Conservation (phyloP, 2,329 filamentous ascomycete species). For the Elsinoe batatas region DNA sequence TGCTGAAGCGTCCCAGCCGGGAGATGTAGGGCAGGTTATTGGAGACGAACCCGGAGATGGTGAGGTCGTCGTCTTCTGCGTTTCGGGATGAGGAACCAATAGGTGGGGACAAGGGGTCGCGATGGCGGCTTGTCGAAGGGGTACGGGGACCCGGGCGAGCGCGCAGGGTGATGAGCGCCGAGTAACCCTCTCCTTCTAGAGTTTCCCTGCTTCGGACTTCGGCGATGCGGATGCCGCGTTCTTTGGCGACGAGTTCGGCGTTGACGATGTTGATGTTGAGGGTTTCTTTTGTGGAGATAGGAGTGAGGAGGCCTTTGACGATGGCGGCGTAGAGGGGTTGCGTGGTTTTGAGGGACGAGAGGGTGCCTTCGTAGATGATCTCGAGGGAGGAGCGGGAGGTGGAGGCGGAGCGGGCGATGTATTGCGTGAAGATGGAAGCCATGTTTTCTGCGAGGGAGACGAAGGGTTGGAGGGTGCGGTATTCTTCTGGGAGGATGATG, state of each 20-base stretch:
- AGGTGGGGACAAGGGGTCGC: constrained; percentile 12
- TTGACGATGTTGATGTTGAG: constrained; percentile 76
- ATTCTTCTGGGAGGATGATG: constrained; percentile 71
- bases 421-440: constrained; percentile 69
- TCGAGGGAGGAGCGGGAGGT: constrained; percentile 56
- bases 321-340: constrained; percentile 69
- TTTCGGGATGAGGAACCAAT: constrained; percentile 17
- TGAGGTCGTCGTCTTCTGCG: constrained; percentile 34
- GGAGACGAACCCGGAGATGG: constrained; percentile 57
- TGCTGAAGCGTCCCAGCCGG: constrained; percentile 62
- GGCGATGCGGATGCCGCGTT: constrained; percentile 68
- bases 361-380: constrained; percentile 65
- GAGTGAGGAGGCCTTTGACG: constrained; percentile 63
- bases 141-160: constrained; percentile 33
- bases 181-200: constrained; percentile 53
- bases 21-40: constrained; percentile 59
- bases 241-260: constrained; percentile 61
- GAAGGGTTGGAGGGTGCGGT: constrained; percentile 66
- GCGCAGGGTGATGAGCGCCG: constrained; percentile 60
- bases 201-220: constrained; percentile 58
- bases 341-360: constrained; percentile 62
- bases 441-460: constrained; percentile 69
- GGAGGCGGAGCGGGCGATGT: constrained; percentile 43
- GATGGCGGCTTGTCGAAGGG: constrained; percentile 21
- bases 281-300: constrained; percentile 57